Base-by-base conservation (phyloP, 1,284 basidiomycete species). In the Tilletia setariae region DNA sequence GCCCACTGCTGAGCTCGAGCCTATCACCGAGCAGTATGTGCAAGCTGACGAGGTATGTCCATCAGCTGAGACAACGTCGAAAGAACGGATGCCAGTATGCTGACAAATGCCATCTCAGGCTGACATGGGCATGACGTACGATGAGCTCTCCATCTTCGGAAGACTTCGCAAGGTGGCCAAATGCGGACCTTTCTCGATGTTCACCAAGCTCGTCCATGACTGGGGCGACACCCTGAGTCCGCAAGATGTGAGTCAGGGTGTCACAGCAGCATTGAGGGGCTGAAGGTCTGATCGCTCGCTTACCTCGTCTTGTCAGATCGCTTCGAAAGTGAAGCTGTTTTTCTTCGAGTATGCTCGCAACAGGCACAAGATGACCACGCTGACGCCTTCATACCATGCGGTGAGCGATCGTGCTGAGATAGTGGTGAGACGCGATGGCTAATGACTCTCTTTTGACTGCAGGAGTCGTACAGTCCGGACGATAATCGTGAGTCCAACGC, bases 351-450 rank as follows among this genome's bases (percentile, higher is more conserved):
- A 99, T 77, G 95, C 95, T 0, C 87, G 94, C 69, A 99, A 98
- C 83, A 85, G 96, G 66, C 95, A 98, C 84, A 98, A 98, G 88
- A 98, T 98, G 95, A 98, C 96, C 9, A 98, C 94, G 0, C 82
- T 99, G 71, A 98, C 96, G 0, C 96, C 95, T 0, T 88, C 92
- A 2, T 98, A 98, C 76, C 96, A 98, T 83, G 94, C 96, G 73
- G 94, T 81, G 67, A 76, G 67, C 69, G 67, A 32, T 67, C 68
- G n/a, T 64, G 51, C 1, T 68, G 67, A 69, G n/a, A 40, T 70
- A 90, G 35, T 74, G 66, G 23, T 44, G 15, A 46, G 51, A 28
- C 19, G 19, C 25, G 46, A 40, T 30, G 2, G 51, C 51, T 44
- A 28, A 67, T 56, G 32, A 30, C 13, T 35, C 56, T 35, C n/a